A percentile compares a stretch with the other conserved stretches of the same genome.
Conservation (phyloP, 2,329 filamentous ascomycete species). For the Ilyonectria mors-panacis region DNA sequence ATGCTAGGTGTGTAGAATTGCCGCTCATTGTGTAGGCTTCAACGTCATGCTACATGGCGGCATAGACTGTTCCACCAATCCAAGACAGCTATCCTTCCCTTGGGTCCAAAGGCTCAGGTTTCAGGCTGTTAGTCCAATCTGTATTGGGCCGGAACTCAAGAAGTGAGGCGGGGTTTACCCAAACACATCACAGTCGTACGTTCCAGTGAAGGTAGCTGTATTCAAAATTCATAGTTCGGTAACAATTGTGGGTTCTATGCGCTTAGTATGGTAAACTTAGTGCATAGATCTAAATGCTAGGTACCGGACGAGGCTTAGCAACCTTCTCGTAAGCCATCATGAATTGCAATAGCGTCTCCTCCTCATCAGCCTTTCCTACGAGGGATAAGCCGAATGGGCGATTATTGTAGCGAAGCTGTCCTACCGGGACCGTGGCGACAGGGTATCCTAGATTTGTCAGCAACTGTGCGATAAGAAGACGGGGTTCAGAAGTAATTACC, state of each 20-base stretch:
- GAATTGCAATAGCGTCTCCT: slow-evolving; percentile 1
- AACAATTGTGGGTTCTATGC: not conserved
- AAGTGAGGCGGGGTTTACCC: not conserved
- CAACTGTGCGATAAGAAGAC: not conserved
- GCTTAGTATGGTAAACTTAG: not conserved
- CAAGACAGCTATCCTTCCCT: not conserved
- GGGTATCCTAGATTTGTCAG: slow-evolving; percentile 10
- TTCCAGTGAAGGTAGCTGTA: not conserved
- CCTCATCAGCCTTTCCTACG: not conserved
- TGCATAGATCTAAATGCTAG: not conserved
- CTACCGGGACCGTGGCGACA: slow-evolving; percentile 16
- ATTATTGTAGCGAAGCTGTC: slow-evolving; percentile 6
- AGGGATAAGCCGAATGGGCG: slow-evolving; percentile 14
- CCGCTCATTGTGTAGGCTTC: too few relatives aligned
- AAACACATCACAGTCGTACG: not conserved
- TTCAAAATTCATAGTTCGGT: not conserved
- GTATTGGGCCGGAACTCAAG: not conserved
- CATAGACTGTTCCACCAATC: not conserved
- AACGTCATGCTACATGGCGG: not conserved
- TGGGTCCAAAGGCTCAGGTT: not conserved
- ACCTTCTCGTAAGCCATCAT: slow-evolving; percentile 12
- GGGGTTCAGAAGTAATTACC: not conserved
- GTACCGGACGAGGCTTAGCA: slow-evolving; percentile 5
- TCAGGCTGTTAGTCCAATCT: not conserved
- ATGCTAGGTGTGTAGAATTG: too few relatives aligned